Conservation (phyloP, 176 grass and related monocot genomes). For the Dactylis glomerata region DNA sequence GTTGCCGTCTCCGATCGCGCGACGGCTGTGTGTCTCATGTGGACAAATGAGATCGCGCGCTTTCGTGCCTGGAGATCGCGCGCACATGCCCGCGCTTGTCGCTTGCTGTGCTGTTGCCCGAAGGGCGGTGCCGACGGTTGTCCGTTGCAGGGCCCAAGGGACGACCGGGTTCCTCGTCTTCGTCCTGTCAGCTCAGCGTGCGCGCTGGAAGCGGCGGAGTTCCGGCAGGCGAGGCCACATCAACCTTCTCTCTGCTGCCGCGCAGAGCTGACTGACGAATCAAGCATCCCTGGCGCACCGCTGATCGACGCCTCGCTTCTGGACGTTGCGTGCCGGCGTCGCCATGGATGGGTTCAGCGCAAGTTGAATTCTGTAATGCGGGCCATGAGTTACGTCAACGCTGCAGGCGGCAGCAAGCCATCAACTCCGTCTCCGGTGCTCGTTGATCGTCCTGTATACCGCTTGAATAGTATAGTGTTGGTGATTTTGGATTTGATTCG, state of each 20-base stretch:
- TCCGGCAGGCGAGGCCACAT: not conserved
- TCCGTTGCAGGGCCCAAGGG: not conserved
- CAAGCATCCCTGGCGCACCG: not conserved
- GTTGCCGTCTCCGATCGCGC: not conserved
- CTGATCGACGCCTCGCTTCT: not conserved
- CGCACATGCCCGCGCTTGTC: not conserved
- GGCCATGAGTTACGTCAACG: constrained; percentile 6
- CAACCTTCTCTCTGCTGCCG: not conserved
- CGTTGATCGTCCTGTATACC: not conserved
- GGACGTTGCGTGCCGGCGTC: not conserved
- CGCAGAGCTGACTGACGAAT: not conserved
- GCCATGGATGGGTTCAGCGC: not conserved
- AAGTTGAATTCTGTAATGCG: too few relatives aligned
- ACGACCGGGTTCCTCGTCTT: not conserved
- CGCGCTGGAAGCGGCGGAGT: not conserved
- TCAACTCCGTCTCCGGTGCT: not conserved
- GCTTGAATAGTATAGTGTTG: too few relatives aligned
- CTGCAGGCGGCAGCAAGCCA: not conserved
- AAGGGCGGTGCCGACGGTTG: not conserved
- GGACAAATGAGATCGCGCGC: not conserved
- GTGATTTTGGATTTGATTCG: too few relatives aligned
- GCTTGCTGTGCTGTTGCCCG: not conserved
- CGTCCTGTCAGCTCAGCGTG: not conserved
- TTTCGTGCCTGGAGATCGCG: not conserved
- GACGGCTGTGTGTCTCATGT: not conserved